A percentile compares a stretch with the other conserved stretches of the same genome.
phyloP scores from a whole-genome alignment of 176 grass and related monocot genomes.

The Oryza brachyantha region DNA sequence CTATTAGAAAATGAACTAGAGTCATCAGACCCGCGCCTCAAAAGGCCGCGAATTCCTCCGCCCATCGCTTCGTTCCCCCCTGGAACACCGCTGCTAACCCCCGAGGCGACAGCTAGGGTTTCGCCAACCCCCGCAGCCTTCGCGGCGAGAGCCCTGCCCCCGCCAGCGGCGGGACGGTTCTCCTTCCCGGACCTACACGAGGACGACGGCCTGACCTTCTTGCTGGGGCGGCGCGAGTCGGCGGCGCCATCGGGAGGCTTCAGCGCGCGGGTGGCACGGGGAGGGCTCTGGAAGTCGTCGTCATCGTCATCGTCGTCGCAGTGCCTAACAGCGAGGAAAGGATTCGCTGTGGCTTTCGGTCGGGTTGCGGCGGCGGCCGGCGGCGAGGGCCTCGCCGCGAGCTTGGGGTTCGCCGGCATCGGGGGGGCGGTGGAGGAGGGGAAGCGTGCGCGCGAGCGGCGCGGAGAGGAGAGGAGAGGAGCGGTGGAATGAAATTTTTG shows the following conservation, averaged over 20 bases:
- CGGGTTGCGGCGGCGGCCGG: background rate
- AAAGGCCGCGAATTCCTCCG: background rate
- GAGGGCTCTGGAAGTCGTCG: slow-evolving; percentile 71
- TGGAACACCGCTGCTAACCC: slow-evolving; percentile 1
- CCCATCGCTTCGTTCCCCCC: background rate
- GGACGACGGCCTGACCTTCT: slow-evolving; percentile 34
- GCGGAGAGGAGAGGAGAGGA: too few relatives aligned
- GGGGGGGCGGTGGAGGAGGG: background rate
- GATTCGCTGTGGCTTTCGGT: background rate
- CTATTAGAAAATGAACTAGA: background rate
- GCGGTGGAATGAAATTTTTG: background rate
- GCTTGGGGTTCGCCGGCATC: slow-evolving; percentile 42
- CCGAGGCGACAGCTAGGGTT: slow-evolving; percentile 40
- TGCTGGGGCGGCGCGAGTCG: slow-evolving; percentile 29
- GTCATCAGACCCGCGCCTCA: slow-evolving; percentile 9
- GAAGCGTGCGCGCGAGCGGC: background rate
- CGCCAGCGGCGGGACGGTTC: slow-evolving; percentile 12
- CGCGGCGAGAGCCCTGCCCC: background rate
- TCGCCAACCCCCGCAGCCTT: background rate
- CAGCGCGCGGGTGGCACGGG: slow-evolving; percentile 21
- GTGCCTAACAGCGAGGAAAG: background rate
- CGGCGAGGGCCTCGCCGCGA: slow-evolving; percentile 28
- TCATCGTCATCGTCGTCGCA: slow-evolving; percentile 32
- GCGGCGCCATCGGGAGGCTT: slow-evolving; percentile 36
- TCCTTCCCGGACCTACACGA: slow-evolving; percentile 51